Conservation (phyloP, 192 early-diverging fungal species). For the Gaertneriomyces sp. region DNA sequence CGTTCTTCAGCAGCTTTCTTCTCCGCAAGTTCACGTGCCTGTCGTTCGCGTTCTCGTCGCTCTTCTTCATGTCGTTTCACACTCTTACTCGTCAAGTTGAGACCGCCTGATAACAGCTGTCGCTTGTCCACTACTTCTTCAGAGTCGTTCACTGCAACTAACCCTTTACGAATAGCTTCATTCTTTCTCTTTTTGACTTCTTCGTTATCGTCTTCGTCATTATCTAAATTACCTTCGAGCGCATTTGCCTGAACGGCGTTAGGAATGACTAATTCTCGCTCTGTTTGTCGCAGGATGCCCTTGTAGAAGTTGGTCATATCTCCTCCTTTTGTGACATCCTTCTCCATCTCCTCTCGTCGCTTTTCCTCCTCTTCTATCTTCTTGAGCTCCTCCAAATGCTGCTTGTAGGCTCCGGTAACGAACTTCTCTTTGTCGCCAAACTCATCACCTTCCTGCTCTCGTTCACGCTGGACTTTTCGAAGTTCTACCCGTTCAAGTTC, state of each 20-base stretch:
- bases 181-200: conserved; percentile 26
- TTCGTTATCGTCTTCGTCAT: no score
- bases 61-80: conserved; percentile 47
- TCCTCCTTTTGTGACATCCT: conserved; percentile 43
- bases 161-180: conserved; percentile 22
- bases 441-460: conserved; percentile 66
- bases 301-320: conserved; percentile 62
- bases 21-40: conserved; percentile 47
- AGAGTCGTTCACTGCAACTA: conserved; percentile 64
- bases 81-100: conserved; percentile 60
- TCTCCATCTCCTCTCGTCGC: conserved; percentile 49
- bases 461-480: conserved; percentile 65
- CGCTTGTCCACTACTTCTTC: conserved; percentile 74
- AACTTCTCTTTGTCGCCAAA: conserved; percentile 78
- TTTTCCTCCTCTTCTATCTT: conserved; percentile 56
- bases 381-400: conserved; percentile 62
- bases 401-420: conserved; percentile 69
- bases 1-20: conserved; percentile 46
- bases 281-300: conserved; percentile 52
- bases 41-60: conserved; percentile 48
- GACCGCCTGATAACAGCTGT: conserved; percentile 63
- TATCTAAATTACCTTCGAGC: neutral
- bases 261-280: conserved; percentile 26
- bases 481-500: conserved; percentile 67
- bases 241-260: neutral